Base-by-base conservation (phyloP, 108 stramenopile species). In the Nannochloropsis granulata region DNA sequence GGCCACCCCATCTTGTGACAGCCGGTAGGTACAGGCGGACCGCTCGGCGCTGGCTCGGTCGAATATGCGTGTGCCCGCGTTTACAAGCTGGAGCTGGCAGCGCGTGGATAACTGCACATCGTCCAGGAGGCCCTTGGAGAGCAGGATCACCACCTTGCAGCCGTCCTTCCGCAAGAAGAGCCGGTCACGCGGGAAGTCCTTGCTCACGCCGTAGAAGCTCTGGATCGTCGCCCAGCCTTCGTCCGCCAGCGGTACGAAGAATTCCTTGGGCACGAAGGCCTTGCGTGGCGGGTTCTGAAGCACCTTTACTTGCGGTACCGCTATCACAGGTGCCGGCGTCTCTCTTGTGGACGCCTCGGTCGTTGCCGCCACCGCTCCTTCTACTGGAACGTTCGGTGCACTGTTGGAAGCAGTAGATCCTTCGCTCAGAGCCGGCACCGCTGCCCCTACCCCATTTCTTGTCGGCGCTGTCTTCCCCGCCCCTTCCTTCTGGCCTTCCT, bases 1-100 rank as follows among this genome's bases (percentile, higher is more conserved):
- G 1, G 24, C 79, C 45, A 87, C 79, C 10, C 87, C 87, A 43
- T 87, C 87, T 25, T 87, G 84, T 34, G 82, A 87, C 2, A 87
- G 46, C 13, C 87, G 81, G 79, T 79, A 87, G 19, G 80, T 81
- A 9, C 83, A 84, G 42, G 83, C 56, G 23, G 79, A 25, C 12
- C 83, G 80, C 24, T 46, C 81, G 23, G 80, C 43, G 21, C 81
- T 81, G 43, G 83, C 83, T 81, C 87, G 80, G 26, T 87, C 87
- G 44, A 87, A 87, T 23, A 84, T 83, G 44, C 80, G 79, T 42
- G 83, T 82, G 21, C 87, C 87, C 25, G 83, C 81, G 71, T 84
- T 79, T 0, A 87, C 44, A 80, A 87, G 79, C 81, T 87, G 79
- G 25, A 79, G 78, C 44, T 23, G 42, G 21, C 44, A n/a, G 21